Evolutionary conservation across 176 grass and related monocot species (phyloP).

Genomic region (Tillandsia fasciculata): DNA sequence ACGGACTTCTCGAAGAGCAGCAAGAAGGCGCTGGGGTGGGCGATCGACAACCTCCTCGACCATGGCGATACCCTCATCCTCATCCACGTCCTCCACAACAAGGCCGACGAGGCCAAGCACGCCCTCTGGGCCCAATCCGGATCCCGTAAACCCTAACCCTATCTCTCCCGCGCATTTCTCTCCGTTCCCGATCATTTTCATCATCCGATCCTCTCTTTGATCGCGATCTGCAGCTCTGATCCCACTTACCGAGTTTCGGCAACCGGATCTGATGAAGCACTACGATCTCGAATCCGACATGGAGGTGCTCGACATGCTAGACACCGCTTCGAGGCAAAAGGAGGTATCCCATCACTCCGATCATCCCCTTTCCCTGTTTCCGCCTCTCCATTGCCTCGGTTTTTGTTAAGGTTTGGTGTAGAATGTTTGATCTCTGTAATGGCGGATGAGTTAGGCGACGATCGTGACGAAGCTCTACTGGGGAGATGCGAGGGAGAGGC

Average conservation of each 20-base stretch:
- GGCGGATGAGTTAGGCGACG: constrained; percentile 28
- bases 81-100: constrained; percentile 33
- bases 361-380: background rate
- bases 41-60: constrained; percentile 45
- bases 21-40: constrained; percentile 61
- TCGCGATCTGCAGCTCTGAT: constrained; percentile 43
- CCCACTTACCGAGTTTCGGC: constrained; percentile 69
- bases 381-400: background rate
- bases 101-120: constrained; percentile 39
- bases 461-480: constrained; percentile 78
- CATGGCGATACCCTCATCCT: constrained; percentile 58
- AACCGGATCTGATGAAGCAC: constrained; percentile 43
- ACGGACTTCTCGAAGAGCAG: constrained; percentile 72
- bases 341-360: constrained; percentile 27
- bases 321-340: constrained; percentile 58
- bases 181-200: background rate
- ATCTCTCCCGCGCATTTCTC: background rate
- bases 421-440: background rate
- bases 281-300: constrained; percentile 49
- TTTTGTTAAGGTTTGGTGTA: constrained; percentile 8
- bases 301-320: constrained; percentile 80
- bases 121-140: constrained; percentile 55
- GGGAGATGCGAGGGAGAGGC: constrained; percentile 92
- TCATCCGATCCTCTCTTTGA: background rate
- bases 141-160: constrained; percentile 25